A percentile compares a stretch with the other conserved stretches of the same genome.
These are phyloP conservation scores for Neurospora sp. DNA, from an alignment of 2,329 filamentous ascomycete genomes.

Conservation along the genomic window DNA sequence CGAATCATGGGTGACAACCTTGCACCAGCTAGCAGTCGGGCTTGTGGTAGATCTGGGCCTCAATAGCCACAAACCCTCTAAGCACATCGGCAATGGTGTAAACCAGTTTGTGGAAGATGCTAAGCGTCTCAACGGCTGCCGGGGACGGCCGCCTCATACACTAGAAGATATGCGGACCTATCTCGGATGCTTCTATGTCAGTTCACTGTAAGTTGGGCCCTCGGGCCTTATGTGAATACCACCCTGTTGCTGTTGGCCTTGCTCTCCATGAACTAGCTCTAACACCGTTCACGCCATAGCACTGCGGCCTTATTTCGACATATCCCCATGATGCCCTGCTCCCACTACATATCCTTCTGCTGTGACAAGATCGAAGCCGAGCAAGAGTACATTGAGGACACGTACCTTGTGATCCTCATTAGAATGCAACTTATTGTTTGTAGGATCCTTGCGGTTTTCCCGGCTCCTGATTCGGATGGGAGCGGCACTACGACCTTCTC, in stretches of 20 bases:
- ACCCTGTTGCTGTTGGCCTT: no score
- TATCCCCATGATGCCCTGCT: conserved; percentile 23
- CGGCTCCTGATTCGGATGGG: conserved; percentile 15
- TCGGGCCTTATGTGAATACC: background rate
- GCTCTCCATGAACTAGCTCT: background rate
- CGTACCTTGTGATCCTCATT: conserved; percentile 23
- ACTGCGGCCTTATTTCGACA: conserved; percentile 24
- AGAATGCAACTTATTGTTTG: conserved; percentile 25
- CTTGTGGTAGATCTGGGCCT: conserved; percentile 30
- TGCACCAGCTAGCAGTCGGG: conserved; percentile 30
- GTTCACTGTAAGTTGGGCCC: conserved; percentile 21
- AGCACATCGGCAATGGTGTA: conserved; percentile 15
- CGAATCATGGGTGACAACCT: conserved; percentile 26
- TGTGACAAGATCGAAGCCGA: conserved; percentile 22
- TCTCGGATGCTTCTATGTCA: conserved; percentile 30
- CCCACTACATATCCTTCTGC: conserved; percentile 25
- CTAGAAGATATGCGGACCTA: conserved; percentile 29
- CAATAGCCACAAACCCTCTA: conserved; percentile 18
- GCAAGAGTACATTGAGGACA: conserved; percentile 24
- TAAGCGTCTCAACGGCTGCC: conserved; percentile 7
- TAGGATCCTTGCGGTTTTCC: conserved; percentile 20
- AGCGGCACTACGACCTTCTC: conserved; percentile 11
- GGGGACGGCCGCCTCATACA: conserved; percentile 17
- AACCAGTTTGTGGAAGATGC: conserved; percentile 25
- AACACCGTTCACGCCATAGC: conserved; percentile 5